Percentiles rank a stretch among this genome's conserved stretches.
Conservation (phyloP, 225 moss, liverwort and hornwort species). For the Physcomitrellopsis africana region DNA sequence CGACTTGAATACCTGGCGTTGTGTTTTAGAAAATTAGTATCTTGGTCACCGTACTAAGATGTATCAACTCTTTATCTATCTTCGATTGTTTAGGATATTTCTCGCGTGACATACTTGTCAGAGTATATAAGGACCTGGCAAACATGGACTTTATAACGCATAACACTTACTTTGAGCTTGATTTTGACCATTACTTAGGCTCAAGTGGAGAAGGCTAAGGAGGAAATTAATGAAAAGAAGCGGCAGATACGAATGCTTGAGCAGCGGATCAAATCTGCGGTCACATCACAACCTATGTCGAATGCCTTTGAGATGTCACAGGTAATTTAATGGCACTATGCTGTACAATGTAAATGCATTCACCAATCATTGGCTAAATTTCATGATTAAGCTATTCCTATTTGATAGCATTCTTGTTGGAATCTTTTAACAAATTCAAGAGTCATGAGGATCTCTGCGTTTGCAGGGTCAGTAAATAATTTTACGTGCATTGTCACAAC, state of each 20-base stretch:
- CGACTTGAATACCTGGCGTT: constrained; percentile 2
- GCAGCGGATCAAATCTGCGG: constrained; percentile 84
- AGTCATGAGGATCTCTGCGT: too few relatives aligned
- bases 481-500: constrained; percentile 6
- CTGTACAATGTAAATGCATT: neutral
- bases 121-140: constrained; percentile 25
- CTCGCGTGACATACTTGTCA: constrained; percentile 17
- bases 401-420: too few relatives aligned
- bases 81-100: constrained; percentile 17
- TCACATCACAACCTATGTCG: constrained; percentile 53
- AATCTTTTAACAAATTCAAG: too few relatives aligned
- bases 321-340: constrained; percentile 45
- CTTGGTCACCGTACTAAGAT: neutral
- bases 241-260: constrained; percentile 93
- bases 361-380: too few relatives aligned
- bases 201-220: constrained; percentile 89
- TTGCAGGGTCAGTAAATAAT: neutral
- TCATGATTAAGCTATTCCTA: too few relatives aligned
- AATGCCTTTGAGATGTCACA: constrained; percentile 89
- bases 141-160: constrained; percentile 10
- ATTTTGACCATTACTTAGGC: constrained; percentile 41
- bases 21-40: constrained; percentile 8
- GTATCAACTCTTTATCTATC: constrained; percentile 3
- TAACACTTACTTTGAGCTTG: neutral
- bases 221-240: constrained; percentile 94